These are phyloP conservation scores for Suillus discolor DNA, from an alignment of 768 basidiomycete genomes.

Conservation along the genomic window DNA sequence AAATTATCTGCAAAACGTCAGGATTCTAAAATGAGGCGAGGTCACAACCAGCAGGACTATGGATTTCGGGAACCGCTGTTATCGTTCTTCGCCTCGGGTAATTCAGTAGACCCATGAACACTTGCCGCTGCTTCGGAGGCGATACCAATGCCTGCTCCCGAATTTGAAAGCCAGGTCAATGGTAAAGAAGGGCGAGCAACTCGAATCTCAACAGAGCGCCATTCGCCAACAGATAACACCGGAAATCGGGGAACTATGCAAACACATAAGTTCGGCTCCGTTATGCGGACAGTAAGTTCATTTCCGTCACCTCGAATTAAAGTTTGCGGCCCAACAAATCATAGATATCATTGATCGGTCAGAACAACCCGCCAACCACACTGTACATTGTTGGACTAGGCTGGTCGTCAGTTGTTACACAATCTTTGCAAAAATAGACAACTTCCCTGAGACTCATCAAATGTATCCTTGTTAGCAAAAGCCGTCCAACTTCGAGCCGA, in stretches of 20 bases:
- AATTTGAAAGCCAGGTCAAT: constrained; percentile 65
- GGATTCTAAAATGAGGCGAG: neutral
- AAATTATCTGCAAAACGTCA: neutral
- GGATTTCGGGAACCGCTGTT: neutral
- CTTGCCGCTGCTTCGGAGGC: constrained; percentile 33
- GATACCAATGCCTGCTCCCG: constrained; percentile 38
- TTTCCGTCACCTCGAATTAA: constrained; percentile 18
- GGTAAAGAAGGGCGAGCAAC: constrained; percentile 60
- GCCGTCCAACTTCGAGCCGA: constrained; percentile 89
- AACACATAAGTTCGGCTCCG: constrained; percentile 65
- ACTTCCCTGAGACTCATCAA: constrained; percentile 26
- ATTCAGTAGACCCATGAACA: constrained; percentile 32
- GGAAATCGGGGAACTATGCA: constrained; percentile 74
- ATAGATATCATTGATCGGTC: constrained; percentile 40
- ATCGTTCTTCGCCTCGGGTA: neutral
- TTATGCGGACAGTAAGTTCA: constrained; percentile 60
- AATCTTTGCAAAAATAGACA: constrained; percentile 6
- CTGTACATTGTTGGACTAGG: neutral
- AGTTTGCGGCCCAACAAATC: constrained; percentile 41
- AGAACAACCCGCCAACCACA: neutral
- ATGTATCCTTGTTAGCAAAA: constrained; percentile 84
- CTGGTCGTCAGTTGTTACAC: neutral
- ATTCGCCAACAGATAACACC: constrained; percentile 80
- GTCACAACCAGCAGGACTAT: neutral
- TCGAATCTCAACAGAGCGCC: constrained; percentile 64